These are phyloP conservation scores for Malassezia slooffiae DNA, from an alignment of 1,284 basidiomycete genomes.

Conservation along the genomic window DNA sequence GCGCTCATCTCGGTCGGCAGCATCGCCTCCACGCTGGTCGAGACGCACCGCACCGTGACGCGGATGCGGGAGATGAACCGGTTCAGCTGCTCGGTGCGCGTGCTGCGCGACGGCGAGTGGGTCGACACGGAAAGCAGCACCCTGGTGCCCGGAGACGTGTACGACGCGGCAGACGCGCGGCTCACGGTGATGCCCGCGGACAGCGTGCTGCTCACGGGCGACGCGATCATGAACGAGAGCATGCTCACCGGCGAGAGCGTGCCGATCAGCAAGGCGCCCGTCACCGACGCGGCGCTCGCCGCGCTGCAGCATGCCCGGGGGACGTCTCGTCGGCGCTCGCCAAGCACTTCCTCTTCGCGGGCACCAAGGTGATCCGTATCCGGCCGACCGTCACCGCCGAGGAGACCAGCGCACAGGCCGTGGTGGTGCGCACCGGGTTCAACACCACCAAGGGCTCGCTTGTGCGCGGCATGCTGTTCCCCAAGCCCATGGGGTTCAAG, in stretches of 20 bases:
- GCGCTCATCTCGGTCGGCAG: constrained; percentile 79
- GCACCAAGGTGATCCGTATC: constrained; percentile 85
- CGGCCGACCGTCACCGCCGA: constrained; percentile 48
- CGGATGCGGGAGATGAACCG: constrained; percentile 95
- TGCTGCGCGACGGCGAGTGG: constrained; percentile 57
- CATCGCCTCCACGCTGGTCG: constrained; percentile 74
- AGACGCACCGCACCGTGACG: constrained; percentile 74
- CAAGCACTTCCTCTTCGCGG: constrained; percentile 80
- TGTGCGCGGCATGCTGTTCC: constrained; percentile 94
- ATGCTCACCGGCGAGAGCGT: constrained; percentile 96
- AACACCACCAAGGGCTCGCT: constrained; percentile 95
- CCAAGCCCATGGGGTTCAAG: constrained; percentile 84
- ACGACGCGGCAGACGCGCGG: constrained; percentile 70
- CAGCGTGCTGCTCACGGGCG: constrained; percentile 79
- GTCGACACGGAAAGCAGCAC: constrained; percentile 58
- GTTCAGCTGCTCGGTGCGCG: constrained; percentile 69
- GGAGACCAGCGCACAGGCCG: constrained; percentile 57
- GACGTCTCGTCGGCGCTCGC: constrained; percentile 60
- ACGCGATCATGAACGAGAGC: constrained; percentile 94
- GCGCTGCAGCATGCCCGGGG: constrained; percentile 23
- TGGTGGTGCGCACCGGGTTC: constrained; percentile 89
- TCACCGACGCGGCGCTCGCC: constrained; percentile 42
- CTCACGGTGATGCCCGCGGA: constrained; percentile 77
- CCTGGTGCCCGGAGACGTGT: constrained; percentile 83
- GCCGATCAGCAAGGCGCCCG: constrained; percentile 74